A percentile compares a stretch with the other conserved stretches of the same genome.
These are phyloP conservation scores for Trichoderma sp. DNA, from an alignment of 2,329 filamentous ascomycete genomes.

Conservation along the genomic window DNA sequence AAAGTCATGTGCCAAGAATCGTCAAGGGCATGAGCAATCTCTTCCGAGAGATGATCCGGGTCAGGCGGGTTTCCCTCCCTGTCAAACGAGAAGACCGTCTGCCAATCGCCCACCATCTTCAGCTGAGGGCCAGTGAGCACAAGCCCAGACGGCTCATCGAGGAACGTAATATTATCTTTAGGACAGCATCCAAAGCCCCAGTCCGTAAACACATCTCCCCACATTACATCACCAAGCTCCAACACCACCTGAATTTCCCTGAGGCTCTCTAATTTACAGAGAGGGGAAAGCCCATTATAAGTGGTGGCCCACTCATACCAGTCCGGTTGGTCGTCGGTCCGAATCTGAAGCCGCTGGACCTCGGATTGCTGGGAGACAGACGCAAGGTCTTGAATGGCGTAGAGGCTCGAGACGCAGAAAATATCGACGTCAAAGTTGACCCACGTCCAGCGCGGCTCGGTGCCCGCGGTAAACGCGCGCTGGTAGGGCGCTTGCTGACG, in stretches of 20 bases:
- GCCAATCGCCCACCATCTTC: not conserved
- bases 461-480: slow-evolving; percentile 9
- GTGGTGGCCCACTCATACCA: not conserved
- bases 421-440: slow-evolving; percentile 3
- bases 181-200: not conserved
- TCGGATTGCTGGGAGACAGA: not conserved
- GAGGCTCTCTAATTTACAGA: not conserved
- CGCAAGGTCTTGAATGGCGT: not conserved
- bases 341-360: slow-evolving; percentile 2
- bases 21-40: not conserved
- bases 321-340: not conserved
- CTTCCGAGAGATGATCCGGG: not conserved
- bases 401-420: slow-evolving; percentile 1
- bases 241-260: not conserved
- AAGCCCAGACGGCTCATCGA: not conserved
- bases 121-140: not conserved
- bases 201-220: not conserved
- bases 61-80: not conserved
- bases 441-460: slow-evolving; percentile 23
- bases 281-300: not conserved
- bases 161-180: not conserved
- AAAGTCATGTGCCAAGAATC: not conserved
- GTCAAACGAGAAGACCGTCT: not conserved
- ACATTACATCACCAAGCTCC: not conserved
- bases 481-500: slow-evolving; percentile 20